Conservation (phyloP, 1,284 basidiomycete species). For the Rhodotorula sp. region DNA sequence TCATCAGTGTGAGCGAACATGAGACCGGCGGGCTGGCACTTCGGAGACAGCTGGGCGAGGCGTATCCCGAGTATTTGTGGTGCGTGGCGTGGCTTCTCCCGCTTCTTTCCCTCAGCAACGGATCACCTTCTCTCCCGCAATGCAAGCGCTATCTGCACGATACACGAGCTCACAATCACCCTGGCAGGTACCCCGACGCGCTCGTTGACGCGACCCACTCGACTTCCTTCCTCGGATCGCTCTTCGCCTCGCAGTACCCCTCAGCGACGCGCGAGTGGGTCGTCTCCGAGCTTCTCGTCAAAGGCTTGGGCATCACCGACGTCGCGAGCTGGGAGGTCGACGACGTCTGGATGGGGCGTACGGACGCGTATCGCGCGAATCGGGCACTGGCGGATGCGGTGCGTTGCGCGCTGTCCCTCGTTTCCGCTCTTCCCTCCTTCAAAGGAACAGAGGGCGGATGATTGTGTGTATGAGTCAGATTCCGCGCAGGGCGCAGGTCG, state of each 20-base stretch:
- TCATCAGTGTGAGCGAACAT: constrained; percentile 53
- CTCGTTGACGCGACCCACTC: constrained; percentile 50
- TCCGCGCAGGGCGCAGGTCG: constrained; percentile 51
- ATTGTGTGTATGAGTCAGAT: constrained; percentile 14
- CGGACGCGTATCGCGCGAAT: constrained; percentile 34
- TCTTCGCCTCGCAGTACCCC: constrained; percentile 29
- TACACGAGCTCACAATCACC: not conserved
- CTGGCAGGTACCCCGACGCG: constrained; percentile 50
- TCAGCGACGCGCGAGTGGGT: constrained; percentile 38
- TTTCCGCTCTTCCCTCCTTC: not conserved
- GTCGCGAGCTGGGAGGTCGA: constrained; percentile 47
- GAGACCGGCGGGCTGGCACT: constrained; percentile 54
- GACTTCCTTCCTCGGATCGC: constrained; percentile 45
- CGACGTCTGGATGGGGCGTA: constrained; percentile 40
- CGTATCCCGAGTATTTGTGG: constrained; percentile 48
- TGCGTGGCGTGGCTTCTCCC: not conserved
- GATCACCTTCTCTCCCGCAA: no score
- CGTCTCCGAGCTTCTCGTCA: constrained; percentile 36
- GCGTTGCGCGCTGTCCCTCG: not conserved
- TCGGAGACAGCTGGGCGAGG: constrained; percentile 49
- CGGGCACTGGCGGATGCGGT: constrained; percentile 45
- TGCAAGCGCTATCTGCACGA: no score
- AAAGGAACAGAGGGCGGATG: not conserved
- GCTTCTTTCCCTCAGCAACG: constrained; percentile 4
- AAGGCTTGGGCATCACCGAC: constrained; percentile 47